A percentile compares a stretch with the other conserved stretches of the same genome.
Conservation (phyloP, 352 stramenopile species). For the Phytophthora pluvialis region DNA sequence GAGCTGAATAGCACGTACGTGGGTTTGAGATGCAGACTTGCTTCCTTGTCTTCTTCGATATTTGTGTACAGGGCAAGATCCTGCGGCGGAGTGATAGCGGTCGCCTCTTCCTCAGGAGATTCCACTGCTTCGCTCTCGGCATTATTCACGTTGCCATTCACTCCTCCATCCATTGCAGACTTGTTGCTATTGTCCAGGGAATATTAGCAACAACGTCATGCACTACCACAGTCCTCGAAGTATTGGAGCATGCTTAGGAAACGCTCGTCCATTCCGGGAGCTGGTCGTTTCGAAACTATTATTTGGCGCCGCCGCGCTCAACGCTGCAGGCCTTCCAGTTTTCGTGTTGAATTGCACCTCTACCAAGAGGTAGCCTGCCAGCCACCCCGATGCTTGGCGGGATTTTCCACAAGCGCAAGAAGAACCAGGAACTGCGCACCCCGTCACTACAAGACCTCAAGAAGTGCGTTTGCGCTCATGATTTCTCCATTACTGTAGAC, state of each 20-base stretch:
- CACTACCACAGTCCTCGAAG: neutral
- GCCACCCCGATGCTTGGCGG: conserved; percentile 57
- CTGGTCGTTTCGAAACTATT: conserved; percentile 48
- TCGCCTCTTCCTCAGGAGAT: conserved; percentile 13
- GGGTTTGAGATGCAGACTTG: conserved; percentile 45
- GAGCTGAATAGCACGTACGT: conserved; percentile 31
- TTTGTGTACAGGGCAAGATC: conserved; percentile 1
- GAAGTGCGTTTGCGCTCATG: conserved; percentile 35
- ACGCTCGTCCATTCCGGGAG: conserved; percentile 8
- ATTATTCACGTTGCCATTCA: conserved; percentile 16
- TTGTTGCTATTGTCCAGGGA: neutral
- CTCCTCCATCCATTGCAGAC: conserved; percentile 7
- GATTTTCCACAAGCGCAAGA: conserved; percentile 86
- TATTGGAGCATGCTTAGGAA: conserved; percentile 13
- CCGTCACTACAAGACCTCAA: conserved; percentile 83
- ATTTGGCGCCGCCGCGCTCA: neutral
- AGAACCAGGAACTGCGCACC: conserved; percentile 75
- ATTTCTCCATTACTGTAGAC: neutral
- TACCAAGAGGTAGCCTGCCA: neutral
- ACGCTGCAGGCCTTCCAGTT: neutral
- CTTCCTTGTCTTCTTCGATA: conserved; percentile 42
- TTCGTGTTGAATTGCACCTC: conserved; percentile 3
- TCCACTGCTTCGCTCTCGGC: neutral
- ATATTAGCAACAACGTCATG: conserved; percentile 12
- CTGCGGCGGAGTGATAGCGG: conserved; percentile 2